Base-by-base conservation (phyloP, 441 rosid species). In the Capsella rubella region DNA sequence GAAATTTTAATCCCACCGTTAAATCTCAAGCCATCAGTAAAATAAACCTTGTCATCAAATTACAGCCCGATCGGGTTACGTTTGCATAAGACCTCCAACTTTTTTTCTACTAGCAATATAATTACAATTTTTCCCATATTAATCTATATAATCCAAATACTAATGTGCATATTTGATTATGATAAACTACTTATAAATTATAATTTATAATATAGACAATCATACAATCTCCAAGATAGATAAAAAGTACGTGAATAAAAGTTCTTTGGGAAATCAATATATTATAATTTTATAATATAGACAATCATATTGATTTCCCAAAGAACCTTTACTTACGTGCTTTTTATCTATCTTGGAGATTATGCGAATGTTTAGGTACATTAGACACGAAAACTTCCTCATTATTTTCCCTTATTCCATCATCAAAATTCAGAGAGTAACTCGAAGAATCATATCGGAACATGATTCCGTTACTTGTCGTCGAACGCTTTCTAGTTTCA, bases 381-480 rank as follows among this genome's bases (percentile, higher is more conserved):
- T 12, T 2, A 27, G 43, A 0, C 43, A 39, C 7, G 11, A 4
- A 1, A 40, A 61, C 27, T 40, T 72, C 43, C 54, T 21, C 27
- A 43, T 45, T 25, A 31, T 42, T 43, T 29, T 72, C 63, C 21
- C 0, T 34, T 72, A 8, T 53, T 55, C 65, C 77, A 64, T 64
- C 65, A 47, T 73, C 77, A 6, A 73, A 73, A 15, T 72, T 72
- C 55, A 31, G 54, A 45, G 55, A 21, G 21, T 72, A 72, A 47
- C 57, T 72, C 15, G 12, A 11, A 16, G 11, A 16, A 72, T 72
- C 76, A 64, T 72, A 72, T 45, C 71, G 70, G 62, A 72, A 71
- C 69, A 61, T 64, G 56, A 40, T 54, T 64, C 31, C 10, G 7
- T 45, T 21, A 64, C 37, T 49, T 21, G 25, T 21, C 21, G 3